Conservation (phyloP, 2,329 filamentous ascomycete genomes). For the Nemania sp. region DNA sequence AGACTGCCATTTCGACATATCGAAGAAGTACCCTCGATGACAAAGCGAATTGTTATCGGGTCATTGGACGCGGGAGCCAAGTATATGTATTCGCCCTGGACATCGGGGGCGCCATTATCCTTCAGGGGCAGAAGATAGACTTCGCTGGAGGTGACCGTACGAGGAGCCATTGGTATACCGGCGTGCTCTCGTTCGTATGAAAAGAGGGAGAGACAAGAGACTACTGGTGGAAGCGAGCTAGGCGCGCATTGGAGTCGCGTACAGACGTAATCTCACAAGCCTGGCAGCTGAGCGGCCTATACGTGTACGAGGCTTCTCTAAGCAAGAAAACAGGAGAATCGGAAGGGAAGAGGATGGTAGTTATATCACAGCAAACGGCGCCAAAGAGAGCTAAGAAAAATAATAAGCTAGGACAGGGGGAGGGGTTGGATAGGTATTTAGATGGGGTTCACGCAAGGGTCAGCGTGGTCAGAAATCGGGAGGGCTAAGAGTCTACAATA, state of each 20-base stretch:
- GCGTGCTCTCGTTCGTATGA: no score
- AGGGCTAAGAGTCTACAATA: background rate
- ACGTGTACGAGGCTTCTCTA: background rate
- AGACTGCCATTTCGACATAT: constrained; percentile 93
- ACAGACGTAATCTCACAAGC: background rate
- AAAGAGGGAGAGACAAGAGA: background rate
- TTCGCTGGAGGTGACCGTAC: constrained; percentile 67
- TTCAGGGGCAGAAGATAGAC: constrained; percentile 89
- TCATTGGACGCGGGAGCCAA: constrained; percentile 73
- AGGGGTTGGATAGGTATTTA: no score
- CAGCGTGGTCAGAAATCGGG: background rate
- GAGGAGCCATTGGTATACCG: constrained; percentile 57
- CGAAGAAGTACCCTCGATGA: constrained; percentile 91
- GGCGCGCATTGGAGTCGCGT: constrained; percentile 3
- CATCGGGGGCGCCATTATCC: constrained; percentile 88
- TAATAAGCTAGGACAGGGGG: background rate
- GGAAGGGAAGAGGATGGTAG: background rate
- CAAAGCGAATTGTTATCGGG: constrained; percentile 82
- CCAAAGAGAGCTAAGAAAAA: background rate
- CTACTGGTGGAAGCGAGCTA: background rate
- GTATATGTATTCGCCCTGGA: constrained; percentile 89
- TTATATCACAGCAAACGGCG: background rate
- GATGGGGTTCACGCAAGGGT: background rate
- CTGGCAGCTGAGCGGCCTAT: background rate
- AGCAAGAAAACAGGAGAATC: background rate